These are phyloP conservation scores for Monosporascus sp. DNA, from an alignment of 2,329 filamentous ascomycete genomes.

Conservation along the genomic window DNA sequence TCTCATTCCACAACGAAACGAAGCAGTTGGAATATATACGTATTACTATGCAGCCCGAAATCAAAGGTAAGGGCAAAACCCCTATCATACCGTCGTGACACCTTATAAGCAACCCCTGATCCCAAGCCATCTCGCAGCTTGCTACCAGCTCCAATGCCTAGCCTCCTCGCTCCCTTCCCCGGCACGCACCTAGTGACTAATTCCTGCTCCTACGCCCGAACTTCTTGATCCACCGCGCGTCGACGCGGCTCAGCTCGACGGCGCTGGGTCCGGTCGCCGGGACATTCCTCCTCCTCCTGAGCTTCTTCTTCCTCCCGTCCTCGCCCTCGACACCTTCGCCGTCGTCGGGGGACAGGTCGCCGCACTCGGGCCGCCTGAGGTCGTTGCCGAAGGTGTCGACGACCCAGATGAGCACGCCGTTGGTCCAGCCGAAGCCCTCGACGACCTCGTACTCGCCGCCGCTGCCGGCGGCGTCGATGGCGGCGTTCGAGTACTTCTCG, in stretches of 20 bases:
- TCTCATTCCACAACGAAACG: too few species aligned
- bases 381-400: conserved; percentile 55
- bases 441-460: conserved; percentile 66
- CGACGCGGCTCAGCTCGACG: conserved; percentile 40
- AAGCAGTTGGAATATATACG: too few species aligned
- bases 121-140: too few species aligned
- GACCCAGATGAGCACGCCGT: conserved; percentile 62
- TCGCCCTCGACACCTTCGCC: conserved; percentile 10
- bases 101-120: too few species aligned
- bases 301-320: background rate
- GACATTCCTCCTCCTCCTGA: conserved; percentile 21
- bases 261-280: conserved; percentile 24
- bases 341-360: conserved; percentile 39
- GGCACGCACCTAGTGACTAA: background rate
- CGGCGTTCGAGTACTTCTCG: conserved; percentile 61
- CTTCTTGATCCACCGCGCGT: conserved; percentile 43
- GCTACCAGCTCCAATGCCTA: too few species aligned
- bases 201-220: conserved; percentile 27
- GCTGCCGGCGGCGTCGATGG: conserved; percentile 54
- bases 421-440: conserved; percentile 66
- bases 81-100: too few species aligned
- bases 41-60: too few species aligned
- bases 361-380: conserved; percentile 51
- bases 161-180: background rate
- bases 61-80: too few species aligned